Base-by-base conservation (phyloP, 352 stramenopile species). In the Globisporangium carolinianum region DNA sequence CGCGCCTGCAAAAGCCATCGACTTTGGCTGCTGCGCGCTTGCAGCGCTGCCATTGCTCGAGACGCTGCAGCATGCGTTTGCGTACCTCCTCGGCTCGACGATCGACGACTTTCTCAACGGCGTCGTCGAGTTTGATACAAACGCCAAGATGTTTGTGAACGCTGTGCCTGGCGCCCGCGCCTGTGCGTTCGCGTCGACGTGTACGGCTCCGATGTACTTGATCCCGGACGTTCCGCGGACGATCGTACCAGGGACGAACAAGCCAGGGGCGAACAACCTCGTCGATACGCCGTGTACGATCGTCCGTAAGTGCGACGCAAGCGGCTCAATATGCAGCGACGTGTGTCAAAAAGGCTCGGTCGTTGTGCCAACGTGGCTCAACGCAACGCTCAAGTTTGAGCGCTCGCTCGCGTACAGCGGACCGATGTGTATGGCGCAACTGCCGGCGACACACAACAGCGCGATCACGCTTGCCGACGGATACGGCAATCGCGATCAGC, bases 381-480 rank as follows among this genome's bases (percentile, higher is more conserved):
- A 67, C 47, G 73, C 69, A 7, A 80, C 83, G 0, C 52, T 90
- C 15, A 64, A 68, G 47, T 76, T 86, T 50, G 79, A 93, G 69
- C 80, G 80, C 35, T 86, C 84, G 47, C 67, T 87, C 6, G 72
- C 80, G 10, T 89, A 89, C 67, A 65, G 64, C 10, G 63, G 75
- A 39, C 73, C 78, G 9, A 71, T 92, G 36, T 95, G 85, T 63
- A 75, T 71, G 41, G 72, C 81, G 47, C 72, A 87, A 36, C 63
- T 91, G 12, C 70, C 74, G 3, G 83, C 65, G 7, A 88, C 80
- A 3, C 85, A 95, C 67, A 95, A 95, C 67, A 86, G 72, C 38
- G 82, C 69, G 14, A 93, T 87, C 42, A 88, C 75, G 45, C 56
- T 78, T 12, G 76, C 78, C 0, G 69, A 79, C 55, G 83, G 80